Evolutionary conservation across 371 early-diverging fungal species (phyloP), one percentile per base, ranked within the genome.

Genomic region (Smittium culicis): DNA sequence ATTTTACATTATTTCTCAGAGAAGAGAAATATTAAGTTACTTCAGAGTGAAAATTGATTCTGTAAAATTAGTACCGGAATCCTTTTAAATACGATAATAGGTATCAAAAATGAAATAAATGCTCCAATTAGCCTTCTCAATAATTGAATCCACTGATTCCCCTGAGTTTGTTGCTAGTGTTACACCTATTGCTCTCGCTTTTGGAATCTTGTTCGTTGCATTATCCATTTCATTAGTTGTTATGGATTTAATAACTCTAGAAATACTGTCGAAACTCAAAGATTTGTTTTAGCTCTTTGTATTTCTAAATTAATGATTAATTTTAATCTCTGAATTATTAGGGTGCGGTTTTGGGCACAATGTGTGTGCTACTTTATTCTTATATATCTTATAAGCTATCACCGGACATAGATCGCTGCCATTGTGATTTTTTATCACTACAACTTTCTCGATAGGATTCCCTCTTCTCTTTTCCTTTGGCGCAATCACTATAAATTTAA

Each of bases 101-200:
- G 8, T 45, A 45, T 45, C 45, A 45, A 45, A 45, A 45, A 45
- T 45, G 20, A 8, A 8, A 14, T 45, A 20, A 20, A 8, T 45
- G 20, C 14, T 14, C 45, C 45, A 45, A 20, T 45, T 45, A 14
- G 14, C 45, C 20, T 45, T 8, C 8, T 11, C 14, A 11, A 59
- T 8, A 27, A 59, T 30, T 11, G 11, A 11, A n/a, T 59, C n/a
- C 14, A 11, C 8, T 11, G 14, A 16, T 3, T 11, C 59, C 8
- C 59, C 59, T 28, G 59, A 25, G 16, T 59, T 5, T n/a, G 59
- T 59, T 59, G 59, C 59, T 59, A 59, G 27, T 59, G 59, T 59
- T 8, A 27, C 11, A 11, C 59, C 59, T 11, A 59, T 8, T 59
- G 59, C 59, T 25, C 59, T 59, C 16, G 59, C 11, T 27, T 59